Evolutionary conservation across 495 filamentous ascomycete genomes (phyloP).

Genomic region (Annulohypoxylon moriforme): DNA sequence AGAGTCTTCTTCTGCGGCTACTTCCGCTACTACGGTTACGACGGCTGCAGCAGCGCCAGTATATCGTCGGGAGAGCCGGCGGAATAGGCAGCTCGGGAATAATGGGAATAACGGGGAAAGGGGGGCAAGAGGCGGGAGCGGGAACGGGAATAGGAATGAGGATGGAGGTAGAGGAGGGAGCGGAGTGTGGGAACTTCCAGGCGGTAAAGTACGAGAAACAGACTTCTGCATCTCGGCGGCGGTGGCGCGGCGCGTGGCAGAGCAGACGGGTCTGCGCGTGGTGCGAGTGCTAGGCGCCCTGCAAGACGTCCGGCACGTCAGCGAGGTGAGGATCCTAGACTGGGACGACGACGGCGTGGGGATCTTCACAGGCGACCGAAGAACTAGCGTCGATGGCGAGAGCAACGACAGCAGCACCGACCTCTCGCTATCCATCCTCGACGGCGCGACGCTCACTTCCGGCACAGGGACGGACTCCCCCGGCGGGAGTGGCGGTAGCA

Average conservation of each 20-base stretch:
- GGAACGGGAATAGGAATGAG: too few species aligned
- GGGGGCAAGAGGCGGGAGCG: not conserved
- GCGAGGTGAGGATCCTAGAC: conserved; percentile 36
- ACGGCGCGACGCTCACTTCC: conserved; percentile 34
- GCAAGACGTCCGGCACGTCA: conserved; percentile 32
- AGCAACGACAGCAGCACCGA: not conserved
- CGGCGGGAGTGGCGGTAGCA: not conserved
- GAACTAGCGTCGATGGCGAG: not conserved
- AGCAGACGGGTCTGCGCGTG: conserved; percentile 40
- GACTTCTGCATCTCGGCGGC: conserved; percentile 47
- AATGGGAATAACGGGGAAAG: not conserved
- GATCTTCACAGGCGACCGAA: conserved; percentile 16
- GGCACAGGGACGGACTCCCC: not conserved
- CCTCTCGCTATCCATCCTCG: conserved; percentile 14
- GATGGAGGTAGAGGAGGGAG: not conserved
- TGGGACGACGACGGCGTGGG: conserved; percentile 43
- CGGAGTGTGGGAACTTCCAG: conserved; percentile 43
- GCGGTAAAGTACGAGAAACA: conserved; percentile 38
- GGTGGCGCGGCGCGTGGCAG: conserved; percentile 35
- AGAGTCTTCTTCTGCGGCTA: not conserved
- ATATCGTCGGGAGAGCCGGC: not conserved
- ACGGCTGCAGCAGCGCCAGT: not conserved
- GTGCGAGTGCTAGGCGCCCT: conserved; percentile 41
- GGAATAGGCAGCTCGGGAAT: not conserved
- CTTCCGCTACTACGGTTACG: not conserved